Conservation (phyloP, 75 land plant genomes). For the Picea sitchensis region DNA sequence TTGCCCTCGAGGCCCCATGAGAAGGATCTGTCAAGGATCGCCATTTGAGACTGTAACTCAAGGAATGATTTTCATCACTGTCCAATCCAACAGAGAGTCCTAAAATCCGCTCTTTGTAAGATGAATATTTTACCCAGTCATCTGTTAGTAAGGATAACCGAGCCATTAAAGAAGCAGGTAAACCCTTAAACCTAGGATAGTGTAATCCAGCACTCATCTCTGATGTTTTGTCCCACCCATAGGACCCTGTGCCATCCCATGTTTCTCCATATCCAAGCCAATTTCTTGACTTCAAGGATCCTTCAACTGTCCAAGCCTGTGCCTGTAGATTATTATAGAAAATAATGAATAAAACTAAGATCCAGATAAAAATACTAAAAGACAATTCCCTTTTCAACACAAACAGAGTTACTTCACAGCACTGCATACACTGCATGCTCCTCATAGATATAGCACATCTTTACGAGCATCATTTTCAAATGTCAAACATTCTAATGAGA, state of each 20-base stretch:
- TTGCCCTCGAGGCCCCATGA: conserved; percentile 56
- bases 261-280: conserved; percentile 86
- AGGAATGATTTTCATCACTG: conserved; percentile 56
- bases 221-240: conserved; percentile 77
- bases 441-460: not conserved
- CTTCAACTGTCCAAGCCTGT: conserved; percentile 79
- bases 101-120: conserved; percentile 73
- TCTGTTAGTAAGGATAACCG: conserved; percentile 69
- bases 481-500: no score
- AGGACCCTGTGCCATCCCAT: conserved; percentile 79
- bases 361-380: not conserved
- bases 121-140: conserved; percentile 89
- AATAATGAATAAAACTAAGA: not conserved
- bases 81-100: conserved; percentile 81
- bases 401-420: not conserved
- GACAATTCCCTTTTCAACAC: not conserved
- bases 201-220: conserved; percentile 80
- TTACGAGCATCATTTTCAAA: not conserved
- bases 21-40: conserved; percentile 79
- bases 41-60: conserved; percentile 85
- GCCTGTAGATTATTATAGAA: conserved; percentile 41
- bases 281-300: conserved; percentile 81
- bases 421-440: not conserved
- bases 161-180: conserved; percentile 53
- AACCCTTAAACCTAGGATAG: conserved; percentile 73